Evolutionary conservation across 805 yeast genomes (phyloP).

Genomic region (Metschnikowia arizonensis): DNA sequence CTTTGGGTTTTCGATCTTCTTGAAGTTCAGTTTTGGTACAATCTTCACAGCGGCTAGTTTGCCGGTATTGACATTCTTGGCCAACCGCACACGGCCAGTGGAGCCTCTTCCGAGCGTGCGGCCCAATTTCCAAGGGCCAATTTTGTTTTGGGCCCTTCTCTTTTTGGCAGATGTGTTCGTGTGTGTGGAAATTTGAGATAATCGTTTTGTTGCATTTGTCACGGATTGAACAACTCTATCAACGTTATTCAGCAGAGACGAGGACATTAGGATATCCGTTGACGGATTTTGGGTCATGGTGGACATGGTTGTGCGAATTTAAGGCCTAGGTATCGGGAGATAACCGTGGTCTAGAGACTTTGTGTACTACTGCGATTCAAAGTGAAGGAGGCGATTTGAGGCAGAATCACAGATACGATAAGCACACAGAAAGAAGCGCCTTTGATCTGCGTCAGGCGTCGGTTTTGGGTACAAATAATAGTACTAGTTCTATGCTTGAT

Average conservation of each 20-base stretch:
- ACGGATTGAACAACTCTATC: constrained; percentile 44
- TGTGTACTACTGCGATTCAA: neutral
- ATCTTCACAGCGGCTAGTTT: constrained; percentile 95
- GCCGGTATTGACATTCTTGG: constrained; percentile 79
- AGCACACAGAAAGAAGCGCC: neutral
- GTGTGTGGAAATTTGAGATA: constrained; percentile 46
- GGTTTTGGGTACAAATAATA: neutral
- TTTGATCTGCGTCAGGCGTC: neutral
- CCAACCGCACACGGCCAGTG: constrained; percentile 90
- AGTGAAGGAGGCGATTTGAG: neutral
- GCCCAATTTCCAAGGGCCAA: constrained; percentile 97
- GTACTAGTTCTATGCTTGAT: neutral
- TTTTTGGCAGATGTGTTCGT: constrained; percentile 40
- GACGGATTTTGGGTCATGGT: constrained; percentile 14
- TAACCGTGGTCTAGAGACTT: neutral
- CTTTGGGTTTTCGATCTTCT: constrained; percentile 44
- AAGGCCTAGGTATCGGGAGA: neutral
- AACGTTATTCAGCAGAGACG: constrained; percentile 21
- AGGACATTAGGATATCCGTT: constrained; percentile 12
- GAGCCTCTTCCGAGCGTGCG: constrained; percentile 95
- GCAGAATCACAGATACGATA: neutral
- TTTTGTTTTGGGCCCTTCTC: constrained; percentile 48
- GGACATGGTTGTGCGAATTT: constrained; percentile 11
- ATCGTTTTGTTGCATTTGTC: constrained; percentile 45
- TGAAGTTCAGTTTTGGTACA: constrained; percentile 79